Evolutionary conservation across 495 filamentous ascomycete genomes (phyloP).

Genomic region (Trichocladium uniseriatum): DNA sequence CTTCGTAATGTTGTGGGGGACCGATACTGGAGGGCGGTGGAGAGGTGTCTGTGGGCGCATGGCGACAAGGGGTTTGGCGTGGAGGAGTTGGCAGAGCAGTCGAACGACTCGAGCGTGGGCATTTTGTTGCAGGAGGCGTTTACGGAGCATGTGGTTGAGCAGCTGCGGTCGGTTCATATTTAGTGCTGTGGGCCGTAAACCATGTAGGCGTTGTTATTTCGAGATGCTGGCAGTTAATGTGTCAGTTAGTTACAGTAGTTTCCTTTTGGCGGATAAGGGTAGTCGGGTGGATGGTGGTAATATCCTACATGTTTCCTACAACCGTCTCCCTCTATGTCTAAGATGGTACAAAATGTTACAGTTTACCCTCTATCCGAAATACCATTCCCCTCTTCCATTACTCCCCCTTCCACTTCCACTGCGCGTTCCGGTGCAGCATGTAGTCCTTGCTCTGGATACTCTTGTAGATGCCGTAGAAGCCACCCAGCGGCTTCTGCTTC

Average conservation of each 20-base stretch:
- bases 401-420: conserved; percentile 41
- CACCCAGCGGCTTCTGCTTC: conserved; percentile 40
- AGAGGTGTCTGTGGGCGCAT: conserved; percentile 25
- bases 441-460: conserved; percentile 48
- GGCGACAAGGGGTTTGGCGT: conserved; percentile 25
- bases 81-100: conserved; percentile 17
- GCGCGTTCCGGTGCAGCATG: conserved; percentile 40
- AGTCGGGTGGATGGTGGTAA: no score
- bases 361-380: no score
- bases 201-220: background rate
- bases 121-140: conserved; percentile 24
- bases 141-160: conserved; percentile 23
- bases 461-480: conserved; percentile 47
- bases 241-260: no score
- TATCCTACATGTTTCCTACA: no score
- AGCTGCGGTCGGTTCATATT: conserved; percentile 7
- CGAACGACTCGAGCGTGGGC: conserved; percentile 17
- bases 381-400: no score
- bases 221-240: no score
- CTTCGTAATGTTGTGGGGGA: conserved; percentile 20
- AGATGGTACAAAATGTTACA: background rate
- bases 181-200: background rate
- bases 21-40: conserved; percentile 19
- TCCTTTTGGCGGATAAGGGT: no score
- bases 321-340: background rate